Percentiles rank a stretch among this genome's conserved stretches.
phyloP scores from a whole-genome alignment of 805 yeast genomes.

The Candida chilensis region DNA sequence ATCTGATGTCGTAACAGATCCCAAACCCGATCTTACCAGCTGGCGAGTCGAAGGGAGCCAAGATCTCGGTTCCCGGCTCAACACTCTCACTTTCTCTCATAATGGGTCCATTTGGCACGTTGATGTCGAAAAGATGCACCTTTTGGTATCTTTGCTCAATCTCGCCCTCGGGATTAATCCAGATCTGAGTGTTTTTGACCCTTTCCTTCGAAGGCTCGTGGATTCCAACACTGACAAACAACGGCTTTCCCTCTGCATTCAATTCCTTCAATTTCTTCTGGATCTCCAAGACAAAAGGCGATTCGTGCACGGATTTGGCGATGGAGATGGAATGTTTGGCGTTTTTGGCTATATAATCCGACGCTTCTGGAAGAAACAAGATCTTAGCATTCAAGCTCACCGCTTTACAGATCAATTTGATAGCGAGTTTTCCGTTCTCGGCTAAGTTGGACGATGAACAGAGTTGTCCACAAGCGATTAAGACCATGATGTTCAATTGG shows the following conservation, averaged over 20 bases:
- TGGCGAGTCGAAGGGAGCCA: conserved; percentile 48
- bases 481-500: conserved; percentile 32
- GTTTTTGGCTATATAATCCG: conserved; percentile 74
- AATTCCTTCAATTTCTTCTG: conserved; percentile 35
- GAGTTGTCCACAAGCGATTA: conserved; percentile 81
- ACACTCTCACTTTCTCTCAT: conserved; percentile 72
- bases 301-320: conserved; percentile 35
- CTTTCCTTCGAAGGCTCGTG: conserved; percentile 66
- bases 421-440: conserved; percentile 52
- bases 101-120: conserved; percentile 73
- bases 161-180: conserved; percentile 59
- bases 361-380: conserved; percentile 87
- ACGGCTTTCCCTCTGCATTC: conserved; percentile 22
- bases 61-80: conserved; percentile 58
- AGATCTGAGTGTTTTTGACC: conserved; percentile 65
- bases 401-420: conserved; percentile 55
- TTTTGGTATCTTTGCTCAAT: conserved; percentile 70
- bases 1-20: conserved; percentile 82
- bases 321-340: conserved; percentile 56
- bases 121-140: conserved; percentile 84
- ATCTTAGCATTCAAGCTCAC: conserved; percentile 51
- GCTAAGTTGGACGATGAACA: conserved; percentile 60
- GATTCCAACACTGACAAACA: conserved; percentile 77
- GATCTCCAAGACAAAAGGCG: conserved; percentile 32
- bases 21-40: conserved; percentile 61